Conservation (phyloP, 768 basidiomycete genomes). For the Aureoboletus auriporus region DNA sequence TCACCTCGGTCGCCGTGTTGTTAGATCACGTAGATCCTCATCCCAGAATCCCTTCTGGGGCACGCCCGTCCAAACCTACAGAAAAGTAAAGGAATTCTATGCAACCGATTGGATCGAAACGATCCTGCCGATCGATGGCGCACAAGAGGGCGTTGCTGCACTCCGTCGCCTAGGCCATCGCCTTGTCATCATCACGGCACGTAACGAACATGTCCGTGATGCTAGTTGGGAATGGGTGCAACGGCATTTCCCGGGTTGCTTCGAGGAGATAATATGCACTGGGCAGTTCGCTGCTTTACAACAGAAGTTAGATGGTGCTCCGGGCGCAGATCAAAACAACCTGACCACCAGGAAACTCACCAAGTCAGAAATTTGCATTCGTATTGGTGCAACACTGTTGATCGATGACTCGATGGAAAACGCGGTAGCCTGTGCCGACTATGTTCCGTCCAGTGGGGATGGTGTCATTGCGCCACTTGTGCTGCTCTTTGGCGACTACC, state of each 20-base stretch:
- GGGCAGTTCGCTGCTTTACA: slow-evolving; percentile 58
- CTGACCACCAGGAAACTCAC: slow-evolving; percentile 48
- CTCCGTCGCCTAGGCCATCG: slow-evolving; percentile 63
- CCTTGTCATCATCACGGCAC: slow-evolving; percentile 74
- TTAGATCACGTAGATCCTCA: neutral
- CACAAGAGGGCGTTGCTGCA: slow-evolving; percentile 50
- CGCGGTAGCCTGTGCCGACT: slow-evolving; percentile 52
- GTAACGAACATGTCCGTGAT: slow-evolving; percentile 50
- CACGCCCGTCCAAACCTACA: slow-evolving; percentile 48
- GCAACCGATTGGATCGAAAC: slow-evolving; percentile 43
- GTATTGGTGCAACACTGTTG: slow-evolving; percentile 58
- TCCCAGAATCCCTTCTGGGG: slow-evolving; percentile 58
- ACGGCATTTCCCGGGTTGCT: slow-evolving; percentile 58
- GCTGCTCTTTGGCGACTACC: slow-evolving; percentile 71
- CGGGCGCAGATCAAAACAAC: slow-evolving; percentile 28
- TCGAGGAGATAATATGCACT: slow-evolving; percentile 64
- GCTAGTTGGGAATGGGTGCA: slow-evolving; percentile 66
- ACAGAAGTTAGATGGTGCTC: slow-evolving; percentile 26
- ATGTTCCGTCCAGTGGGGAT: slow-evolving; percentile 13
- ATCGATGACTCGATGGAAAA: slow-evolving; percentile 85
- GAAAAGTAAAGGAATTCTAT: slow-evolving; percentile 60
- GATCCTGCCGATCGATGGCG: slow-evolving; percentile 55
- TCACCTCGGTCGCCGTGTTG: neutral
- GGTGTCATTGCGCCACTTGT: slow-evolving; percentile 42
- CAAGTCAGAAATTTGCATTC: slow-evolving; percentile 70